A percentile compares a stretch with the other conserved stretches of the same genome.
Evolutionary conservation across 176 grass and related monocot species (phyloP).

Genomic region (Triticum dicoccoides): DNA sequence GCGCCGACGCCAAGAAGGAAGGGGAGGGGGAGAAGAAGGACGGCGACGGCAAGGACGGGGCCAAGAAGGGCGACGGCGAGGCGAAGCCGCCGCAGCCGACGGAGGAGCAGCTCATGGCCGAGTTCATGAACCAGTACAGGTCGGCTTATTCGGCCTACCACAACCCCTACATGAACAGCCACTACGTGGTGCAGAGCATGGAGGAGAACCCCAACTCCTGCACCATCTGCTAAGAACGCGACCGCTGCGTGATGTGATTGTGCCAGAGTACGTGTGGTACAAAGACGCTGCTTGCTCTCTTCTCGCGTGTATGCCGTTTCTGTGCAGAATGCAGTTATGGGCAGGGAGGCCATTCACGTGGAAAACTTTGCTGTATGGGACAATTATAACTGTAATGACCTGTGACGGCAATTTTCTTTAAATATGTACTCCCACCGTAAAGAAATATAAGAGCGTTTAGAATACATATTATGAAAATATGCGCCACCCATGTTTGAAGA

Average conservation of each 20-base stretch:
- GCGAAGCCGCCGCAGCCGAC: constrained; percentile 8
- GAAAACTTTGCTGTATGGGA: constrained; percentile 15
- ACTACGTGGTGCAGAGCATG: constrained; percentile 66
- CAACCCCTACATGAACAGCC: constrained; percentile 26
- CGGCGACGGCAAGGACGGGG: constrained; percentile 18
- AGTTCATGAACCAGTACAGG: constrained; percentile 60
- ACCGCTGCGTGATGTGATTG: neutral
- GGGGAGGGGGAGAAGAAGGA: neutral
- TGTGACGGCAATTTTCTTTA: neutral
- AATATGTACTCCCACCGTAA: neutral
- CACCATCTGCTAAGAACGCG: constrained; percentile 44
- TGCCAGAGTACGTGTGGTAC: neutral
- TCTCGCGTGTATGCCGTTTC: neutral
- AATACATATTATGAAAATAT: neutral
- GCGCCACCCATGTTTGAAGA: neutral
- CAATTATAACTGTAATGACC: constrained; percentile 11
- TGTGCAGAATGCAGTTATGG: neutral
- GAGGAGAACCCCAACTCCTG: constrained; percentile 96
- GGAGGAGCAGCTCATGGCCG: constrained; percentile 43
- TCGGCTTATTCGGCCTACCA: constrained; percentile 6
- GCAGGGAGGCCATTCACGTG: neutral
- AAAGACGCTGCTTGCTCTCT: neutral
- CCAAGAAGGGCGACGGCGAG: constrained; percentile 33
- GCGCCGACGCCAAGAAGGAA: constrained; percentile 36
- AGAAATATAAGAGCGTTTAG: too few species aligned